Percentiles rank a stretch among this genome's conserved stretches.
Evolutionary conservation across 495 filamentous ascomycete species (phyloP).

Genomic region (Tuber microsphaerosporum): DNA sequence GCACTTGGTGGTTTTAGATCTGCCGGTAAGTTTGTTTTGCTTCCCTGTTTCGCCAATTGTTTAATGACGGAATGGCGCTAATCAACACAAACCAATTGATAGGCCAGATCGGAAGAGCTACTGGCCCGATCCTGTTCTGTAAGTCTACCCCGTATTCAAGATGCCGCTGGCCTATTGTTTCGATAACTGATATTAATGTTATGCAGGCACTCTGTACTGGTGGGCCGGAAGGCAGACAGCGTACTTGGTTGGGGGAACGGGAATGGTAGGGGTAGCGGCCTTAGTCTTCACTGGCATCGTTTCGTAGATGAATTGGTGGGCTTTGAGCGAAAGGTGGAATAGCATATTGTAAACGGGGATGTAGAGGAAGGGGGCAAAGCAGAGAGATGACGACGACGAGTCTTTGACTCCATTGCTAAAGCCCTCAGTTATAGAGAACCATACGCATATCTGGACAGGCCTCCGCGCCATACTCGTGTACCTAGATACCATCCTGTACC

Average conservation of each 20-base stretch:
- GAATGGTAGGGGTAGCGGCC: slow-evolving; percentile 65
- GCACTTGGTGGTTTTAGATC: slow-evolving; percentile 80
- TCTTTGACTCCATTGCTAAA: background rate
- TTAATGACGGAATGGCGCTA: slow-evolving; percentile 4
- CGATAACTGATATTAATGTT: background rate
- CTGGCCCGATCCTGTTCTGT: slow-evolving; percentile 85
- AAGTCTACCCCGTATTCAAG: slow-evolving; percentile 14
- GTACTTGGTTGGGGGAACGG: slow-evolving; percentile 69
- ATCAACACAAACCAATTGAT: slow-evolving; percentile 9
- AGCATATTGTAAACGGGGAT: background rate
- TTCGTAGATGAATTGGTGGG: slow-evolving; percentile 32
- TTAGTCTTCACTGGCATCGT: slow-evolving; percentile 62
- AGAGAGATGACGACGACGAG: slow-evolving; percentile 3
- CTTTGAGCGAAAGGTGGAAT: background rate
- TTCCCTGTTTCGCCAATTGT: background rate
- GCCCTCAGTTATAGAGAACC: background rate
- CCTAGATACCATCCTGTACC: background rate
- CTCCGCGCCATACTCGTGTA: background rate
- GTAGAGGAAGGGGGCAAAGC: slow-evolving; percentile 5
- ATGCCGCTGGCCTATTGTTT: background rate
- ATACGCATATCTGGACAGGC: background rate
- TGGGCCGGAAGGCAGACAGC: slow-evolving; percentile 88
- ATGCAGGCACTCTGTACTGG: slow-evolving; percentile 74
- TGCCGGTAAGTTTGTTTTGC: slow-evolving; percentile 50
- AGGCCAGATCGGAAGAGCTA: slow-evolving; percentile 78